Evolutionary conservation across 129 eudicot species (phyloP).

Genomic region (Smallanthus sonchifolius): DNA sequence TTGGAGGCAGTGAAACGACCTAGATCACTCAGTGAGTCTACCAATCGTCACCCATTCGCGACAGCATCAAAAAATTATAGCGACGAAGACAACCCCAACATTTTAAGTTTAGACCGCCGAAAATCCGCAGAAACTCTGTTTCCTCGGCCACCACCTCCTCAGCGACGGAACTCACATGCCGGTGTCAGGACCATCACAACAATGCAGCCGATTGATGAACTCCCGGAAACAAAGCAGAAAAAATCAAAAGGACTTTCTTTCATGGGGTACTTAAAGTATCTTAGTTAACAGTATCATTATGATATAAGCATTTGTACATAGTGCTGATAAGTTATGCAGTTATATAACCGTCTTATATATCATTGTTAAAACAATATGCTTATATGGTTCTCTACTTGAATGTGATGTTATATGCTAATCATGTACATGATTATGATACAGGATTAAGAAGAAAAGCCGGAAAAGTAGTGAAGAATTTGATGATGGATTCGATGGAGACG

Average conservation of each 20-base stretch:
- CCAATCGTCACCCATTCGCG: conserved; percentile 46
- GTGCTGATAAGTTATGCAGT: too few relatives aligned
- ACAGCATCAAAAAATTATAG: conserved; percentile 32
- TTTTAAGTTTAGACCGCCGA: conserved; percentile 26
- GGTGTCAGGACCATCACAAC: conserved; percentile 46
- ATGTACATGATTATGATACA: conserved; percentile 12
- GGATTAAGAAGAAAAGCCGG: conserved; percentile 72
- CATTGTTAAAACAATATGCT: too few relatives aligned
- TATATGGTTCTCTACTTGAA: background rate
- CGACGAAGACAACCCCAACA: conserved; percentile 19
- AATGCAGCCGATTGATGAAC: conserved; percentile 61
- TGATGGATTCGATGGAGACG: conserved; percentile 30
- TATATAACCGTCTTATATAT: too few relatives aligned
- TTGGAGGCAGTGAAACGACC: conserved; percentile 81
- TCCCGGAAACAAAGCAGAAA: conserved; percentile 64
- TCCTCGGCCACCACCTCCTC: conserved; percentile 39
- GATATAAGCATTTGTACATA: too few relatives aligned
- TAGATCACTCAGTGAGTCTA: conserved; percentile 78
- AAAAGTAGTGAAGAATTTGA: conserved; percentile 35
- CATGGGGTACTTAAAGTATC: conserved; percentile 53
- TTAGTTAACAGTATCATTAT: background rate
- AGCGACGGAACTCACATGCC: conserved; percentile 62
- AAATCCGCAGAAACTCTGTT: conserved; percentile 41
- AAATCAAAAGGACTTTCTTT: conserved; percentile 62
- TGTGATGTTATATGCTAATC: background rate